A percentile compares a stretch with the other conserved stretches of the same genome.
These are phyloP conservation scores for Citrus glauca DNA, from an alignment of 345 rosid species.

Conservation along the genomic window DNA sequence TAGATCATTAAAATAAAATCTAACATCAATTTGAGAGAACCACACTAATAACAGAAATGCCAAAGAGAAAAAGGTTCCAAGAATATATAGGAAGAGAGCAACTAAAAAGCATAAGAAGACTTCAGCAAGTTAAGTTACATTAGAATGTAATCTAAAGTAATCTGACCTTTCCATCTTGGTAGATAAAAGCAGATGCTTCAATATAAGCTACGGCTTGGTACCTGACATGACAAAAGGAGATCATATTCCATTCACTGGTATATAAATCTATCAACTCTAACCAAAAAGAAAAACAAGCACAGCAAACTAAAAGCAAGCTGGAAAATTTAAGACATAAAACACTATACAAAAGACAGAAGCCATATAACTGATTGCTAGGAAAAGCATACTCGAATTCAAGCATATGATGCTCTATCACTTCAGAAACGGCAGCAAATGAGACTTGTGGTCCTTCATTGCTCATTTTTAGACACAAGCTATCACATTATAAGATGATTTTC, in stretches of 20 bases:
- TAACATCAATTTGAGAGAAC: not conserved
- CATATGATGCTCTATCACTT: not conserved
- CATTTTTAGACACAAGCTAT: not conserved
- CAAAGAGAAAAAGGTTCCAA: not conserved
- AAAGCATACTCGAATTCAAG: not conserved
- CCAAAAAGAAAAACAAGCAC: not conserved
- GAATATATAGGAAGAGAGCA: not conserved
- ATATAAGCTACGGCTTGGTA: slow-evolving; percentile 96
- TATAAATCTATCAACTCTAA: slow-evolving; percentile 2
- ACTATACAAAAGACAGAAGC: not conserved
- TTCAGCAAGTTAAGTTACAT: not conserved
- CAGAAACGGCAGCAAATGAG: not conserved
- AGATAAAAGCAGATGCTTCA: slow-evolving; percentile 91
- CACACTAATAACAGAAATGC: not conserved
- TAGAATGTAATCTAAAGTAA: not conserved
- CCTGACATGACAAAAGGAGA: slow-evolving; percentile 40
- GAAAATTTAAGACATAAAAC: not conserved
- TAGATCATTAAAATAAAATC: slow-evolving; percentile 11
- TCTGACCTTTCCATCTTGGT: slow-evolving; percentile 93
- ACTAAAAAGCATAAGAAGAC: not conserved
- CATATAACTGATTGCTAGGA: not conserved
- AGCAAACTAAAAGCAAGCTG: not conserved
- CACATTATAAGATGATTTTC: not conserved
- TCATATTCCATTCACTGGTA: not conserved
- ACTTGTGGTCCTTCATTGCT: not conserved